Percentiles rank a stretch among this genome's conserved stretches.
Conservation (phyloP, 2,329 filamentous ascomycete species). For the Sporothrix inflata region DNA sequence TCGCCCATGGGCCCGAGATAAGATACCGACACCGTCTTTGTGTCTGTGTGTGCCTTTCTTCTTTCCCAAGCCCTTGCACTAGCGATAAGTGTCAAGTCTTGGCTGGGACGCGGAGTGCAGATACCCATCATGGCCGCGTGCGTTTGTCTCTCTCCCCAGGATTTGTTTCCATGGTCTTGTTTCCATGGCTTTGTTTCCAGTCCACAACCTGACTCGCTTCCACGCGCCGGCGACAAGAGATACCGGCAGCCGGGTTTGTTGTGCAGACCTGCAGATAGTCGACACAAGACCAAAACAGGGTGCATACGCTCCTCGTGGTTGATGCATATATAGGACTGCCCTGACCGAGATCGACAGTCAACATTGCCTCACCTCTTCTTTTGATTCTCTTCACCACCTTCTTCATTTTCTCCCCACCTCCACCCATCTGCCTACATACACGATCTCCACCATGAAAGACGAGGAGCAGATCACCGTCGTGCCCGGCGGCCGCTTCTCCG, state of each 20-base stretch:
- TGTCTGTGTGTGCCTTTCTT: not conserved
- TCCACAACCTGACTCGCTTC: not conserved
- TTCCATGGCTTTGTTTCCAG: not conserved
- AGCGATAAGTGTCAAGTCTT: not conserved
- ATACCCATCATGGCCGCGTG: not conserved
- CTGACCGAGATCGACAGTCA: constrained; percentile 14
- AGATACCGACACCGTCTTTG: not conserved
- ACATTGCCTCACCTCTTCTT: not conserved
- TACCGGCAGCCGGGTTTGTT: constrained; percentile 5
- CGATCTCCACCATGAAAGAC: constrained; percentile 24
- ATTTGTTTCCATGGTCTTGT: not conserved
- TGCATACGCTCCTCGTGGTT: not conserved
- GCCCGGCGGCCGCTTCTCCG: constrained; percentile 24
- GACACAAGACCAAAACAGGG: not conserved
- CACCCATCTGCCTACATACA: not conserved
- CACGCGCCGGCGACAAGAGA: constrained; percentile 17
- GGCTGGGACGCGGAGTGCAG: not conserved
- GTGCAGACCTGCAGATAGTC: not conserved
- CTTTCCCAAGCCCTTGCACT: not conserved
- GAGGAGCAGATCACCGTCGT: constrained; percentile 27
- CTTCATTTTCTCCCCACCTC: not conserved
- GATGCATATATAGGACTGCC: constrained; percentile 12
- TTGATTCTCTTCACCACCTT: not conserved
- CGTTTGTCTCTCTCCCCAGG: not conserved
- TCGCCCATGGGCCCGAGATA: constrained; percentile 11